Evolutionary conservation across 1,284 basidiomycete genomes (phyloP), one percentile per base, ranked within the genome.

Genomic region (Ganoderma sp.): DNA sequence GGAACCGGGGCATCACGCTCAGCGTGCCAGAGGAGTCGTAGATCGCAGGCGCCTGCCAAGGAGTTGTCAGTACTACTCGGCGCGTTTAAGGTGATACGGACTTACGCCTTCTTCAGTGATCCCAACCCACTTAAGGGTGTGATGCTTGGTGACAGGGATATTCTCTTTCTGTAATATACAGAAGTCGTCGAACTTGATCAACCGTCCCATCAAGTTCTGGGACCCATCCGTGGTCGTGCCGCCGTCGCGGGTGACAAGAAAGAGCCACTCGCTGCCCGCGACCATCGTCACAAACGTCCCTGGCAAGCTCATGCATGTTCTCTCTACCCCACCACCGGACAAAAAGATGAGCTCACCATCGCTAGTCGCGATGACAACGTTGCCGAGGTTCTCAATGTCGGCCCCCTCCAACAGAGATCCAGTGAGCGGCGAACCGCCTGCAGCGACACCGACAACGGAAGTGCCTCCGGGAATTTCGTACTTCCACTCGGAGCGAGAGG

Each of bases 251-350:
- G 96, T 90, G 10, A 99, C 90, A 43, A 99, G 87, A 71, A 98
- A 88, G 7, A 94, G 88, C 85, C 91, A 94, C 73, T 98, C 94
- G 43, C 87, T 82, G 15, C 92, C 90, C 0, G 95, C 96, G 8
- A 92, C 90, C 90, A 99, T 95, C 1, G 90, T 86, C 7, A 99
- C 91, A 68, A 97, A 92, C 70, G 98, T 95, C 17, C 93, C 95
- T 25, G 95, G 95, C 43, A 98, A 79, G 50, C 93, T 92, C 83
- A 99, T 77, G 67, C 97, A 93, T 57, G 88, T 84, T 48, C 91
- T 85, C 81, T 99, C 97, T 65, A 97, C 86, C 0, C 98, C 98
- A 39, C 94, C 93, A 0, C 94, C 95, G 48, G 90, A 93, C n/a
- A n/a, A n/a, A n/a, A n/a, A n/a, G n/a, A n/a, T n/a, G n/a, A n/a